Evolutionary conservation across 2,329 filamentous ascomycete species (phyloP).

Genomic region (Truncatella angustata): DNA sequence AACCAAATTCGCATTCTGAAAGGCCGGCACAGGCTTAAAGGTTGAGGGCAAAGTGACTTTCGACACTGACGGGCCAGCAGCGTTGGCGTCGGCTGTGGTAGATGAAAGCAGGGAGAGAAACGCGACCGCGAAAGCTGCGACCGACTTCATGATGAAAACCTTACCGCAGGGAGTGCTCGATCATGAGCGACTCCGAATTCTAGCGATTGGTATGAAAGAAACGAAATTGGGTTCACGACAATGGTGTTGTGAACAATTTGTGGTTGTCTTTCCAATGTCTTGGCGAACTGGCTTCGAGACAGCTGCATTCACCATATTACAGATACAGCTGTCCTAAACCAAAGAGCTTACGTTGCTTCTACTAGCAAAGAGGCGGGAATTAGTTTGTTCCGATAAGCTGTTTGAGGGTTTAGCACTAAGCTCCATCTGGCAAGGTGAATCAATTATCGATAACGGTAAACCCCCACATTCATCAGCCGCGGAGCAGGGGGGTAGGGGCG

Average conservation of each 20-base stretch:
- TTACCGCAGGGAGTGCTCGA: slow-evolving; percentile 26
- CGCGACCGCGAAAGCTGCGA: slow-evolving; percentile 53
- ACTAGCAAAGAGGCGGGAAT: neutral
- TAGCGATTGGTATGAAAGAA: slow-evolving; percentile 13
- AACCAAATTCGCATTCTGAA: slow-evolving; percentile 90
- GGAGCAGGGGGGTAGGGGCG: too few relatives aligned
- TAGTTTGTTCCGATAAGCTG: slow-evolving; percentile 5
- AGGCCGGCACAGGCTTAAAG: slow-evolving; percentile 86
- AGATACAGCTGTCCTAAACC: slow-evolving; percentile 5
- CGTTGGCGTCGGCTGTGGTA: slow-evolving; percentile 35
- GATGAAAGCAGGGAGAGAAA: slow-evolving; percentile 57
- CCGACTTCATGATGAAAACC: slow-evolving; percentile 42
- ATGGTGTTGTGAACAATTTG: slow-evolving; percentile 1
- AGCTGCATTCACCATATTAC: slow-evolving; percentile 5
- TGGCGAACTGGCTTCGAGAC: slow-evolving; percentile 14
- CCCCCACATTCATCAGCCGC: neutral
- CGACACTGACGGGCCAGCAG: slow-evolving; percentile 43
- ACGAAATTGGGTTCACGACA: slow-evolving; percentile 5
- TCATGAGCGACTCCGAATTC: slow-evolving; percentile 25
- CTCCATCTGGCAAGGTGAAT: neutral
- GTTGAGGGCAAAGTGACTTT: slow-evolving; percentile 59
- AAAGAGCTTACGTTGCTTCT: slow-evolving; percentile 11
- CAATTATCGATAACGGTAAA: slow-evolving; percentile 1
- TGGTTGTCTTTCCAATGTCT: slow-evolving; percentile 1
- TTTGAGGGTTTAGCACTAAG: neutral